These are phyloP conservation scores for Plasmodium cynomolgi DNA, from an alignment of 169 alveolate species.

Conservation along the genomic window DNA sequence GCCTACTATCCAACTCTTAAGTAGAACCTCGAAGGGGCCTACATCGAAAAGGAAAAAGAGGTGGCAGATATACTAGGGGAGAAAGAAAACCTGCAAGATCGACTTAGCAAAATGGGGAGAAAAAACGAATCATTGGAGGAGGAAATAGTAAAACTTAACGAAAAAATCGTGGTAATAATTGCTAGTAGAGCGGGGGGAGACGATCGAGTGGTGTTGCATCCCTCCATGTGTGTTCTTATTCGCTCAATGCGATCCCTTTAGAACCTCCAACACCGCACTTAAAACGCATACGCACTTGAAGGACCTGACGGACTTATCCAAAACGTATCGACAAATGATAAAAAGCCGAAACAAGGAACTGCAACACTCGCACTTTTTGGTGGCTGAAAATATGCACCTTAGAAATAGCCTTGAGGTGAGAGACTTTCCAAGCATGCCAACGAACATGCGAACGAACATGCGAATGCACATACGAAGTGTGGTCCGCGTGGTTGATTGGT, in stretches of 20 bases:
- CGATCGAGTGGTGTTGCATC: neutral
- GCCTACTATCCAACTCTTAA: neutral
- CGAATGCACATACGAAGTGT: neutral
- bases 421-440: neutral
- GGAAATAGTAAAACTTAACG: conserved; percentile 43
- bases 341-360: conserved; percentile 52
- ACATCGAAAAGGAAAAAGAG: conserved; percentile 59
- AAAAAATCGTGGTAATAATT: conserved; percentile 55
- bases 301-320: conserved; percentile 50
- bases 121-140: conserved; percentile 49
- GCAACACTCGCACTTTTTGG: conserved; percentile 30
- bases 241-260: neutral
- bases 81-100: conserved; percentile 41
- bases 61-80: conserved; percentile 22
- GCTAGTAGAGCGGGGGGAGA: neutral
- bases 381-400: conserved; percentile 40
- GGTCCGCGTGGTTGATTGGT: neutral
- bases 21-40: conserved; percentile 56
- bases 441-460: neutral
- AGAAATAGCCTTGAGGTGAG: conserved; percentile 49
- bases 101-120: conserved; percentile 22
- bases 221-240: neutral
- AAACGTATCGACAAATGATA: conserved; percentile 56
- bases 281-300: neutral
- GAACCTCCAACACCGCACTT: neutral